These are phyloP conservation scores for Anthoceros angustus DNA, from an alignment of 225 moss, liverwort and hornwort species.

Conservation along the genomic window DNA sequence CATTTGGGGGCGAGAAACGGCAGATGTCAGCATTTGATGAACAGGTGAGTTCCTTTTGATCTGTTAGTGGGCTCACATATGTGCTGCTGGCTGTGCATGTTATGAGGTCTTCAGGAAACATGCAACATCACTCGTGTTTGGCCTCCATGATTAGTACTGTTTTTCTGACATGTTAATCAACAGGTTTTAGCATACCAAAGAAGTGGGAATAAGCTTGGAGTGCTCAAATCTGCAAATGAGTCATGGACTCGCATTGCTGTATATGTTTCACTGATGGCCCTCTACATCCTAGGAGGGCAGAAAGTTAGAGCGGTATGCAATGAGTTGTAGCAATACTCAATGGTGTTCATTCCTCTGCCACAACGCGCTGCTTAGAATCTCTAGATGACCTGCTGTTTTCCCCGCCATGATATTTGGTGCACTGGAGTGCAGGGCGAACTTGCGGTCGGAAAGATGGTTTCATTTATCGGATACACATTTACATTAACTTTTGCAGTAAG, in stretches of 20 bases:
- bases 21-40: constrained; percentile 89
- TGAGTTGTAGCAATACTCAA: not conserved
- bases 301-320: constrained; percentile 74
- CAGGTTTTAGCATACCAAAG: constrained; percentile 84
- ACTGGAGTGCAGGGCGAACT: constrained; percentile 51
- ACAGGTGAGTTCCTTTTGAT: constrained; percentile 30
- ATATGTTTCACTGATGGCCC: constrained; percentile 86
- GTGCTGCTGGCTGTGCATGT: not conserved
- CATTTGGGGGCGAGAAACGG: constrained; percentile 89
- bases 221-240: constrained; percentile 89
- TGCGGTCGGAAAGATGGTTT: constrained; percentile 84
- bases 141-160: not conserved
- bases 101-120: no score
- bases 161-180: not conserved
- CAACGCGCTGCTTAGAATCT: not conserved
- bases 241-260: constrained; percentile 97
- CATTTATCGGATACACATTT: constrained; percentile 95
- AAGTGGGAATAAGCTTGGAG: constrained; percentile 83
- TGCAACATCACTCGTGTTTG: no score
- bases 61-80: not conserved
- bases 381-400: constrained; percentile 1
- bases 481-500: constrained; percentile 92
- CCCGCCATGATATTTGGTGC: not conserved
- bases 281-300: constrained; percentile 87
- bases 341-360: not conserved